These are phyloP conservation scores for Hirsutella rhossiliensis DNA, from an alignment of 2,329 filamentous ascomycete genomes.

Conservation along the genomic window DNA sequence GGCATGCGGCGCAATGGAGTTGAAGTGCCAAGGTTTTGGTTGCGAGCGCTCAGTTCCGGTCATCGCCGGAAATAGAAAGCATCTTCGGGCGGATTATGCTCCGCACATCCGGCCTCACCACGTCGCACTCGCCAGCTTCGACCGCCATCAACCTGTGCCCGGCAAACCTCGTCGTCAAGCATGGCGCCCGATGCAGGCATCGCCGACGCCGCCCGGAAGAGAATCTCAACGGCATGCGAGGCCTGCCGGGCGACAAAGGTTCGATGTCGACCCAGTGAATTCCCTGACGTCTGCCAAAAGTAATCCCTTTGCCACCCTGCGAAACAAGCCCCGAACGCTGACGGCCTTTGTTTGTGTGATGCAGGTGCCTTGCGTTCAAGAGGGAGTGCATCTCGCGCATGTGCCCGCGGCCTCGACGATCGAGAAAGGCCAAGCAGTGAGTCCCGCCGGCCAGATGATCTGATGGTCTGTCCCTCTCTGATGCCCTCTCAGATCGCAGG, in stretches of 20 bases:
- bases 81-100: too few species aligned
- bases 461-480: constrained; percentile 2
- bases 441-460: background rate
- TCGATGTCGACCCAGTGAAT: constrained; percentile 35
- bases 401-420: constrained; percentile 35
- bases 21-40: too few species aligned
- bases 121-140: too few species aligned
- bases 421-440: constrained; percentile 20
- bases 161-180: background rate
- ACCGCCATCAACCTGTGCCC: too few species aligned
- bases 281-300: constrained; percentile 38
- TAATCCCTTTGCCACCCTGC: constrained; percentile 9
- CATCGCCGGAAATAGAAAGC: too few species aligned
- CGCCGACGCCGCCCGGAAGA: constrained; percentile 9
- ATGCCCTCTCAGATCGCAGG: constrained; percentile 2
- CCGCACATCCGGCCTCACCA: too few species aligned
- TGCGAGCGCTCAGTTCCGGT: too few species aligned
- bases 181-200: constrained; percentile 7
- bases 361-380: constrained; percentile 39
- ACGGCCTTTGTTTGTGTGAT: constrained; percentile 3
- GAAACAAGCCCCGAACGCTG: too few species aligned
- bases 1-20: too few species aligned
- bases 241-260: constrained; percentile 41
- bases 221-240: constrained; percentile 35
- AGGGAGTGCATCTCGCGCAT: constrained; percentile 40